Conservation (phyloP, 352 stramenopile species). For the Globisporangium spinosum region DNA sequence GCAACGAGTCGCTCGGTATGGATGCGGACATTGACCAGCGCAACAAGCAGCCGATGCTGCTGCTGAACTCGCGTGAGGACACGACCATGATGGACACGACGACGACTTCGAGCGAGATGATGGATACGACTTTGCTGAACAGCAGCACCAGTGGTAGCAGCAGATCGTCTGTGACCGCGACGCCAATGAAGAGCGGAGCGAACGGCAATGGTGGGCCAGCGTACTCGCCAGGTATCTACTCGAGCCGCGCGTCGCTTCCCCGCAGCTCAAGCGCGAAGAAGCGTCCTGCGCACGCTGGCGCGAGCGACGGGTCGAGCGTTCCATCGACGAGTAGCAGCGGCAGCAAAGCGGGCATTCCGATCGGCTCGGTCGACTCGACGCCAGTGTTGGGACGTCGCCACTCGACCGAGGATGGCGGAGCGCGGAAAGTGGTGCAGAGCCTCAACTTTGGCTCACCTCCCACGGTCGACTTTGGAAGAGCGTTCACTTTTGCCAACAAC, state of each 20-base stretch:
- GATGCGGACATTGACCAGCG: slow-evolving; percentile 25
- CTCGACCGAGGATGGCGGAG: slow-evolving; percentile 18
- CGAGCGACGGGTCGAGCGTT: slow-evolving; percentile 9
- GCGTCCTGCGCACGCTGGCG: slow-evolving; percentile 19
- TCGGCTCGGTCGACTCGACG: slow-evolving; percentile 49
- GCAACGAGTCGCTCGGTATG: slow-evolving; percentile 27
- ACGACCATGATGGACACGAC: not conserved
- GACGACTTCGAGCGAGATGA: not conserved
- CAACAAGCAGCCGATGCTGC: slow-evolving; percentile 15
- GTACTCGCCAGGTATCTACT: slow-evolving; percentile 73
- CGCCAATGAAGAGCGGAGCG: slow-evolving; percentile 1
- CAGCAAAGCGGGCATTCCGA: not conserved
- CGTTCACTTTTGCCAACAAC: slow-evolving; percentile 4
- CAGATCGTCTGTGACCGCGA: not conserved
- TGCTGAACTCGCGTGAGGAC: slow-evolving; percentile 3
- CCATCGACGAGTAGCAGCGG: slow-evolving; percentile 4
- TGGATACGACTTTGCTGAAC: slow-evolving; percentile 1
- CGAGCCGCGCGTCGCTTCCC: slow-evolving; percentile 43
- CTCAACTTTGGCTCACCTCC: slow-evolving; percentile 47
- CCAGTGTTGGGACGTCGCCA: slow-evolving; percentile 43
- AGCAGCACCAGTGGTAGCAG: not conserved
- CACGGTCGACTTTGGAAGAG: slow-evolving; percentile 11
- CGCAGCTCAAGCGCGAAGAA: slow-evolving; percentile 30
- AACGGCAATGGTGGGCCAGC: slow-evolving; percentile 11
- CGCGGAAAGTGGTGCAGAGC: slow-evolving; percentile 37